Evolutionary conservation across 257 asterid genomes (phyloP).

Genomic region (Plantago ovata): DNA sequence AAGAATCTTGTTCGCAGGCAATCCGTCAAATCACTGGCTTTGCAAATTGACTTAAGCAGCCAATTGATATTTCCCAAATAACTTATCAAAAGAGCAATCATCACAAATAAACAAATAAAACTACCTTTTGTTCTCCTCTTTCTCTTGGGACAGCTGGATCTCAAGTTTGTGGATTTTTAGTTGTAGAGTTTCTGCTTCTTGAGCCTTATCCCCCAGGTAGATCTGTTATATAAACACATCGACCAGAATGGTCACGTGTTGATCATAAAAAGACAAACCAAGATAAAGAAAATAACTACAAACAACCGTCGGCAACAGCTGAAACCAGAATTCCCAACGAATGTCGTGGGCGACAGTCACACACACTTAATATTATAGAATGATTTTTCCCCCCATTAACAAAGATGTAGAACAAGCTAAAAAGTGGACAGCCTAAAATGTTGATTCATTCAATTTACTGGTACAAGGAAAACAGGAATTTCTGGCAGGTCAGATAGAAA

Average conservation of each 20-base stretch:
- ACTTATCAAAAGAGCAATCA: constrained; percentile 13
- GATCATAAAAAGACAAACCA: background rate
- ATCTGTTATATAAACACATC: constrained; percentile 41
- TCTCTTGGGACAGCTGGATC: constrained; percentile 56
- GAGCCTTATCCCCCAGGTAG: constrained; percentile 55
- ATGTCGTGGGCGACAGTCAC: too few relatives aligned
- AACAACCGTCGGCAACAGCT: background rate
- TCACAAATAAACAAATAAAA: too few relatives aligned
- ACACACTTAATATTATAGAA: too few relatives aligned
- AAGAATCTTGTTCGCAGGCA: too few relatives aligned
- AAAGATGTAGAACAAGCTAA: constrained; percentile 2
- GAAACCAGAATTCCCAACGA: too few relatives aligned
- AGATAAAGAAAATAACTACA: background rate
- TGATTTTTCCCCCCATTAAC: background rate
- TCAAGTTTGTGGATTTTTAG: constrained; percentile 65
- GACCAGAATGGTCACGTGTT: constrained; percentile 11
- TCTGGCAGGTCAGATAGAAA: background rate
- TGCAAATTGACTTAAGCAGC: too few relatives aligned
- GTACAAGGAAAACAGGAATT: background rate
- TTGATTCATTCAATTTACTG: background rate
- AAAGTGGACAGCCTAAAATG: background rate
- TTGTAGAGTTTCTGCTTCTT: constrained; percentile 49
- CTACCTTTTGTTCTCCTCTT: constrained; percentile 76
- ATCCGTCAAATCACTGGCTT: too few relatives aligned
- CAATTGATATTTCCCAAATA: background rate